A percentile compares a stretch with the other conserved stretches of the same genome.
Evolutionary conservation across 2,329 filamentous ascomycete species (phyloP).

Genomic region (Fusarium sp.): DNA sequence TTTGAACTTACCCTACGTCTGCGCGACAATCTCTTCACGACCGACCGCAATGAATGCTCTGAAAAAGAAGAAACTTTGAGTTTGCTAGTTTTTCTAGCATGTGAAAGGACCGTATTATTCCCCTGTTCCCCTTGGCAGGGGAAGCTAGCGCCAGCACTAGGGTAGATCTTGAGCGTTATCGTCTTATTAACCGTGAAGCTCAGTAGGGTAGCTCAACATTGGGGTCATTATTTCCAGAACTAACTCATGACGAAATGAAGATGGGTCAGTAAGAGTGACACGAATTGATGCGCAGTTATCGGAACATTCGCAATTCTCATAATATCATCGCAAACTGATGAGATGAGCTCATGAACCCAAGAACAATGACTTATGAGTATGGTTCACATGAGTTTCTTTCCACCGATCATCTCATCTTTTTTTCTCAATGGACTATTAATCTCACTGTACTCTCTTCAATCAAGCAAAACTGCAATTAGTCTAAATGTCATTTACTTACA

Average conservation of each 20-base stretch:
- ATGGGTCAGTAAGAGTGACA: background rate
- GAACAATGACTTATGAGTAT: too few relatives aligned
- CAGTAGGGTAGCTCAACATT: background rate
- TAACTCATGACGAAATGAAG: background rate
- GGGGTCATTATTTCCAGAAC: background rate
- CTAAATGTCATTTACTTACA: too few relatives aligned
- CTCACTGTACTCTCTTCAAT: too few relatives aligned
- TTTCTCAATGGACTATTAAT: too few relatives aligned
- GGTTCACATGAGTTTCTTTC: too few relatives aligned
- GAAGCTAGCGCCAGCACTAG: background rate
- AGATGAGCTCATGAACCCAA: background rate
- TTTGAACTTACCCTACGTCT: constrained; percentile 7
- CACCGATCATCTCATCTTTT: too few relatives aligned
- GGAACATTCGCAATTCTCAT: background rate
- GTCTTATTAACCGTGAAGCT: background rate
- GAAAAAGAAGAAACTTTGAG: background rate
- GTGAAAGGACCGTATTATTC: background rate
- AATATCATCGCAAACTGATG: background rate
- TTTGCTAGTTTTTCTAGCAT: background rate
- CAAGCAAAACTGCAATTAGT: too few relatives aligned
- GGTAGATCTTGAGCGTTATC: background rate
- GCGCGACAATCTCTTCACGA: background rate
- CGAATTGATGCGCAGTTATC: background rate
- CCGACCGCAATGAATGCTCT: background rate
- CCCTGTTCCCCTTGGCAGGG: background rate